These are phyloP conservation scores for Talaromyces verruculosus DNA, from an alignment of 2,329 filamentous ascomycete genomes.

Conservation along the genomic window DNA sequence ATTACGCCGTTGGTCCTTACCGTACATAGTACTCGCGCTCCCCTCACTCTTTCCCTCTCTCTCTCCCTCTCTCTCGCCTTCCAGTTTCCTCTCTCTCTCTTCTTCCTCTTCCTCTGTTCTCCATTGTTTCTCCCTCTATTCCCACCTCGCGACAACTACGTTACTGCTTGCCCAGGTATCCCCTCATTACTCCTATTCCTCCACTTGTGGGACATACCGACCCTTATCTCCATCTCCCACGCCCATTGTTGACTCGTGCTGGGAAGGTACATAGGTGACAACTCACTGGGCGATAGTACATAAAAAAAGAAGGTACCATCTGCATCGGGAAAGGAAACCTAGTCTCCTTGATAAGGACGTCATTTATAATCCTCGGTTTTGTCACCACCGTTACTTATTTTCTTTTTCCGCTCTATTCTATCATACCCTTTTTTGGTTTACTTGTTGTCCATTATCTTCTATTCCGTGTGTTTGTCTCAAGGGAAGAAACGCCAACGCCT, in stretches of 20 bases:
- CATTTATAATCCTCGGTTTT: not conserved
- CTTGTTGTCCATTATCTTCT: not conserved
- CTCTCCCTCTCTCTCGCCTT: not conserved
- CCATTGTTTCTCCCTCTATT: not conserved
- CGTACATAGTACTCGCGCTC: constrained; percentile 21
- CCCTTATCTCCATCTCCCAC: constrained; percentile 6
- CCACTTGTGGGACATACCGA: not conserved
- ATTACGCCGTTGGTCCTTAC: constrained; percentile 28
- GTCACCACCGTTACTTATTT: not conserved
- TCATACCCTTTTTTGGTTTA: not conserved
- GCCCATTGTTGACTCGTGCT: constrained; percentile 20
- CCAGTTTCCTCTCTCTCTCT: not conserved
- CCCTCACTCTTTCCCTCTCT: constrained; percentile 3
- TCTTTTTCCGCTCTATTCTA: not conserved
- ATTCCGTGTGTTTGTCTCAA: not conserved
- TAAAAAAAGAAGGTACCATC: not conserved
- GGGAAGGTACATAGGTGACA: constrained; percentile 25
- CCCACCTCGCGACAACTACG: not conserved
- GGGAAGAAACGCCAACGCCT: not conserved
- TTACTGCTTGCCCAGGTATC: not conserved
- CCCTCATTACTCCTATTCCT: not conserved
- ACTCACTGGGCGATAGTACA: not conserved
- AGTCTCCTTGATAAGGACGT: constrained; percentile 3
- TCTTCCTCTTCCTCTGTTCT: not conserved
- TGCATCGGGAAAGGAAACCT: constrained; percentile 2